Base-by-base conservation (phyloP, 192 early-diverging fungal genomes). In the Coemansia sp. region DNA sequence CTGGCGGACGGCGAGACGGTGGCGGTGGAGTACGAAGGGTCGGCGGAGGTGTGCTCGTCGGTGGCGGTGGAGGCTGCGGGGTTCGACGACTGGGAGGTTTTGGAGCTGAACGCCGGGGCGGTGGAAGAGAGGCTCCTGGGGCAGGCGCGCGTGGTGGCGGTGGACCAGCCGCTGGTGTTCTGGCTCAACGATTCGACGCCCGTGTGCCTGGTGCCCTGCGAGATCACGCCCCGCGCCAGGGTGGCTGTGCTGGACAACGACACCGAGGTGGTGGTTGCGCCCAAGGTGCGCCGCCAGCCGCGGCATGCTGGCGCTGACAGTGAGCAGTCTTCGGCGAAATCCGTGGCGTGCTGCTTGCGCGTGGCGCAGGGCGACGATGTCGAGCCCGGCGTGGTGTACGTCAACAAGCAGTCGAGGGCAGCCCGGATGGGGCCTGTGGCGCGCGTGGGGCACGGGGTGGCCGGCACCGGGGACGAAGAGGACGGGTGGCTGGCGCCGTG, bases 31-130 rank as follows among this genome's bases (percentile, higher is more conserved):
- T 84, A 87, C 67, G 75, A 82, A 50, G 62, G 80, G 17, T 62
- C 82, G 40, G 68, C 83, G 9, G 75, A 74, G 12, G 79, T 81
- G 13, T 85, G 87, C 24, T 71, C 73, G 11, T 73, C 79, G 34
- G 85, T 88, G 0, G 70, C 83, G 56, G 88, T 91, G 21, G 91
- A 86, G 45, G 88, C 89, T 0, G 73, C 69, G 45, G 78, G 78
- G 8, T 82, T 83, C 34, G 89, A 92, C 50, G 90, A 92, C 66
- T 92, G 89, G 89, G 90, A 92, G 69, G 89, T 92, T 44, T 53
- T 92, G 68, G 88, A 88, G 74, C 67, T 86, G 41, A 84, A 90
- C 54, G 87, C 87, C n/a, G 84, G 85, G 37, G 85, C 85, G 33
- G 78, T 92, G 0, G 91, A 92, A 62, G 74, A 85, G 22, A 68